Base-by-base conservation (phyloP, 176 grass and related monocot genomes). In the Oryza meridionalis region DNA sequence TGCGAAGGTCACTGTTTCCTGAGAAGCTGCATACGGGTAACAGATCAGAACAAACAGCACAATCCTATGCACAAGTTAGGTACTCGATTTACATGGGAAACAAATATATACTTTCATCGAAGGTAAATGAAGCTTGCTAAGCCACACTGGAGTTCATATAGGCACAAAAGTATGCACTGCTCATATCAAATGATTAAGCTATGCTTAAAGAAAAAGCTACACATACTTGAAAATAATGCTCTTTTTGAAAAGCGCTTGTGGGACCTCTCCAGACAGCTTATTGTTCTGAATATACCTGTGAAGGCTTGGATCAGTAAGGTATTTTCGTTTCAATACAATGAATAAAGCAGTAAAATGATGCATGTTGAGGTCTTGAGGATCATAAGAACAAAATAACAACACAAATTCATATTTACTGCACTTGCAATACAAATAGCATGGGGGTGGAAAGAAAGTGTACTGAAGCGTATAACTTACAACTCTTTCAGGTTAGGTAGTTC, bases 251-350 rank as follows among this genome's bases (percentile, higher is more conserved):
- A 98, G 85, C 74, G 77, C 75, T 46, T 80, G 85, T 27, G 96
- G 91, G 77, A 98, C 77, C 77, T 65, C 64, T 85, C 93, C 93
- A 62, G 77, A 93, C 59, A 95, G 89, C 50, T 88, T 88, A 81
- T 98, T 98, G 82, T 98, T 93, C 88, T 98, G 91, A 65, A 95
- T 81, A 81, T 95, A 98, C 85, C 93, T 98, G 83, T 66, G 87
- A 86, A 77, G 15, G 43, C 44, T 76, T 58, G 55, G 55, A 84
- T 82, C 53, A 88, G 51, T 75, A 82, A 62, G 75, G 14, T 9
- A 32, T 17, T 55, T 70, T 65, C 63, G 14, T 75, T 51, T 44
- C 16, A 21, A 55, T 61, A 81, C 32, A 58, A 24, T 72, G 10
- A 74, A 84, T 55, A 88, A 35, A 69, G 32, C 42, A 72, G 17